phyloP scores from a whole-genome alignment of 169 alveolate species.

The Cryptosporidium sp. region DNA sequence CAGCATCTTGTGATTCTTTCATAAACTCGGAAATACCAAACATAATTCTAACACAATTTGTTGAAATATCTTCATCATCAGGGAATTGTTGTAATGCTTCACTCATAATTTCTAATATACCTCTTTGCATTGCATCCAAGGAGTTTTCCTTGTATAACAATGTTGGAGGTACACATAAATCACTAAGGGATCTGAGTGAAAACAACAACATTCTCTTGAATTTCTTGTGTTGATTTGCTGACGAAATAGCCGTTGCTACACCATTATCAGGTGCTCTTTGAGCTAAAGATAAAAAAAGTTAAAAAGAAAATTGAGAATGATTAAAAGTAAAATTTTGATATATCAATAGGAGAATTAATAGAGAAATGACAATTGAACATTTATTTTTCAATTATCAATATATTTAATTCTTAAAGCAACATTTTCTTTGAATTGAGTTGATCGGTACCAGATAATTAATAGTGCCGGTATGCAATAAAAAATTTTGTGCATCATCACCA shows the following conservation, averaged over 20 bases:
- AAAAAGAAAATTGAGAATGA: background rate
- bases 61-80: conserved; percentile 91
- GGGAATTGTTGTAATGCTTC: conserved; percentile 89
- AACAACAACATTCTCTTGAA: conserved; percentile 92
- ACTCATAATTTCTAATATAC: conserved; percentile 86
- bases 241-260: conserved; percentile 92
- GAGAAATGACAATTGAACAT: background rate
- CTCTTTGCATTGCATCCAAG: conserved; percentile 89
- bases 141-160: conserved; percentile 90
- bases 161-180: conserved; percentile 90
- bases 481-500: background rate
- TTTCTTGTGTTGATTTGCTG: conserved; percentile 91
- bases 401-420: background rate
- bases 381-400: background rate
- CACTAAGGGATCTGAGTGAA: conserved; percentile 91
- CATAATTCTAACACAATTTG: conserved; percentile 84
- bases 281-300: conserved; percentile 10
- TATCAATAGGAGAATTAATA: background rate
- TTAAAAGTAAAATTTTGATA: background rate
- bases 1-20: conserved; percentile 83
- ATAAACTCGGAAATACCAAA: conserved; percentile 90
- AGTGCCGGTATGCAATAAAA: background rate
- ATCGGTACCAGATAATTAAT: background rate
- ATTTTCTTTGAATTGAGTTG: background rate
- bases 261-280: conserved; percentile 89